phyloP scores from a whole-genome alignment of 1,139 yeast genomes.

The Hemisphaericaspora lyxosophila region DNA sequence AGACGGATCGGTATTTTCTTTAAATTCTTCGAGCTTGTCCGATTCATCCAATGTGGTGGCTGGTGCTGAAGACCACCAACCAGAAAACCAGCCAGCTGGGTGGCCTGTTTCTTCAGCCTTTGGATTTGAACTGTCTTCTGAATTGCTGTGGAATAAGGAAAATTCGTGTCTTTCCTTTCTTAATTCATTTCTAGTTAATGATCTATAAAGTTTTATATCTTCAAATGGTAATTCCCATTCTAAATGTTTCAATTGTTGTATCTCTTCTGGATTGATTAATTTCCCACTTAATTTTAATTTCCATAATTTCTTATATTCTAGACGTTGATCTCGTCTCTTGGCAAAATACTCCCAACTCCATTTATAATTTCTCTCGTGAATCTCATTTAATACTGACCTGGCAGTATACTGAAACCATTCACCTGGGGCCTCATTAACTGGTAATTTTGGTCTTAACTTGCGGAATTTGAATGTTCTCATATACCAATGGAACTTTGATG shows the following conservation, averaged over 20 bases:
- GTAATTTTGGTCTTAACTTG: constrained; percentile 60
- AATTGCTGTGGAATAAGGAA: constrained; percentile 10
- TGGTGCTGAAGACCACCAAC: constrained; percentile 53
- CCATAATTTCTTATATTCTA: constrained; percentile 69
- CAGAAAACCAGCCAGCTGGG: constrained; percentile 54
- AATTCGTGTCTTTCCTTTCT: constrained; percentile 48
- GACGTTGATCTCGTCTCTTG: constrained; percentile 70
- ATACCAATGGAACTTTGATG: constrained; percentile 79
- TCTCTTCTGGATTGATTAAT: constrained; percentile 32
- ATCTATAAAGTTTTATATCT: constrained; percentile 81
- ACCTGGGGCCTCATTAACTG: constrained; percentile 66
- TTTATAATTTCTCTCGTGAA: constrained; percentile 73
- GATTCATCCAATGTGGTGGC: constrained; percentile 10
- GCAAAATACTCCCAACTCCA: constrained; percentile 90
- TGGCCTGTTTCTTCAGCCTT: constrained; percentile 12
- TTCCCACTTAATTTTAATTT: constrained; percentile 46
- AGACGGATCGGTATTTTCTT: constrained; percentile 9
- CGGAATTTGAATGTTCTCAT: constrained; percentile 74
- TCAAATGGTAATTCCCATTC: constrained; percentile 68
- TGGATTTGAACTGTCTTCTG: constrained; percentile 11
- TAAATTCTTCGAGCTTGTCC: constrained; percentile 1
- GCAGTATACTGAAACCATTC: constrained; percentile 86
- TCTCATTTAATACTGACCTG: constrained; percentile 67
- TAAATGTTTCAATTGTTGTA: constrained; percentile 48
- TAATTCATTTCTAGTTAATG: constrained; percentile 68